Evolutionary conservation across 108 stramenopile genomes (phyloP), one percentile per base, ranked within the genome.

Genomic region (Ochromonas danica): DNA sequence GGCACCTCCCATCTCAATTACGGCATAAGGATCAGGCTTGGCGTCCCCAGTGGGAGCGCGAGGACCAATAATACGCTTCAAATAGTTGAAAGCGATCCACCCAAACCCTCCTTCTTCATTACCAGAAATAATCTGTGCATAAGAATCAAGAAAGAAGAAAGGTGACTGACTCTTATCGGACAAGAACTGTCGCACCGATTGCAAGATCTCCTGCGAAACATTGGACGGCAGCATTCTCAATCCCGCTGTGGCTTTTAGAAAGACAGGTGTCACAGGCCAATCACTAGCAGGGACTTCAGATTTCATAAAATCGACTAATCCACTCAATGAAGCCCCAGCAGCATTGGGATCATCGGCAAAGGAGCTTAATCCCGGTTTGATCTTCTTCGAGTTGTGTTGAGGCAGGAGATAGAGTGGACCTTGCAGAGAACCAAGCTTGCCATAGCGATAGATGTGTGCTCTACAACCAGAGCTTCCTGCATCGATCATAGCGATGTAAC

Each of bases 101-200:
- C 83, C 83, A 77, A 77, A 84, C 42, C 61, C 83, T 41, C 83
- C 83, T 45, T 84, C 83, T 35, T 84, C 80, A 1, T 41, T 42
- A 27, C 83, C 83, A 1, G 0, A 2, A 33, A 84, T 81, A 14
- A 84, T 61, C n/a, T 40, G 2, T 17, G 74, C 80, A 0, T 60
- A 45, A 0, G 78, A 78, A 31, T 39, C 63, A 0, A 3, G 0
- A 60, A 75, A 75, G 3, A 57, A 75, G 38, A 75, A 75, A 27
- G 72, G 72, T 31, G 40, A 39, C 28, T 27, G 3, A 6, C 38
- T 17, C 22, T 45, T 57, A 25, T 60, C 51, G 10, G 45, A 45
- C 0, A 83, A 39, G 40, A 31, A 63, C 10, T 0, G 45, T 0
- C 82, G 67, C 0, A 83, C 79, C 3, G 41, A 14, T 1, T 40